phyloP scores from a whole-genome alignment of 1,139 yeast species.

The Torulaspora pretoriensis region DNA sequence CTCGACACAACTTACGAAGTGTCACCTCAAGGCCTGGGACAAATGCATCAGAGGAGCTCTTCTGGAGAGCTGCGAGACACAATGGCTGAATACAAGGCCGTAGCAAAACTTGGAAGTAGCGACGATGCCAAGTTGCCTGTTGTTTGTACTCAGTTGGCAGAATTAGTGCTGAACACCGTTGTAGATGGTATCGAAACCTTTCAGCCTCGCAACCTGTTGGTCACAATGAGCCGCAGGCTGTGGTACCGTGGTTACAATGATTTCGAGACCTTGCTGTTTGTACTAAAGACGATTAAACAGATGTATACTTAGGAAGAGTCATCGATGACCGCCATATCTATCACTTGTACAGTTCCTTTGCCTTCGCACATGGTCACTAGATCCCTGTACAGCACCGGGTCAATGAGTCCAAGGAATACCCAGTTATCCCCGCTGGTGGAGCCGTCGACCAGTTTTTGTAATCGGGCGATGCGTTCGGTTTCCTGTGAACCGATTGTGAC shows the following conservation, averaged over 20 bases:
- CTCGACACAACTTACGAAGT: conserved; percentile 41
- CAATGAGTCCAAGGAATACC: conserved; percentile 71
- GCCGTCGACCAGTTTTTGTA: conserved; percentile 32
- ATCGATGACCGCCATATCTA: conserved; percentile 84
- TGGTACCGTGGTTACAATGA: conserved; percentile 30
- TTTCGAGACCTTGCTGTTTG: conserved; percentile 30
- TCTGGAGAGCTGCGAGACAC: conserved; percentile 24
- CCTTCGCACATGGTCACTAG: conserved; percentile 53
- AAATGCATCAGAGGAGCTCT: conserved; percentile 18
- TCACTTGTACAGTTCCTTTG: conserved; percentile 68
- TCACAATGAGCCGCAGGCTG: conserved; percentile 43
- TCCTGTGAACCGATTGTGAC: conserved; percentile 46
- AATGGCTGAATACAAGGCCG: conserved; percentile 30
- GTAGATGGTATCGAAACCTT: conserved; percentile 5
- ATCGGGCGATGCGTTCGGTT: conserved; percentile 36
- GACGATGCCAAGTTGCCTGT: conserved; percentile 33
- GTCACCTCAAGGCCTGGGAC: conserved; percentile 25
- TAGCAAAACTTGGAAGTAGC: conserved; percentile 31
- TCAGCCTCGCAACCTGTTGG: conserved; percentile 31
- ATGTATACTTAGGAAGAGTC: conserved; percentile 41
- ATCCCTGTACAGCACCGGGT: conserved; percentile 81
- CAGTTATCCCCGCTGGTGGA: conserved; percentile 47
- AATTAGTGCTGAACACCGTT: conserved; percentile 13
- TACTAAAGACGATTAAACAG: conserved; percentile 31
- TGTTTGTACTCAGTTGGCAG: conserved; percentile 30